A percentile compares a stretch with the other conserved stretches of the same genome.
Evolutionary conservation across 163 green algal species (phyloP).

Genomic region (Chlorella variabilis): DNA sequence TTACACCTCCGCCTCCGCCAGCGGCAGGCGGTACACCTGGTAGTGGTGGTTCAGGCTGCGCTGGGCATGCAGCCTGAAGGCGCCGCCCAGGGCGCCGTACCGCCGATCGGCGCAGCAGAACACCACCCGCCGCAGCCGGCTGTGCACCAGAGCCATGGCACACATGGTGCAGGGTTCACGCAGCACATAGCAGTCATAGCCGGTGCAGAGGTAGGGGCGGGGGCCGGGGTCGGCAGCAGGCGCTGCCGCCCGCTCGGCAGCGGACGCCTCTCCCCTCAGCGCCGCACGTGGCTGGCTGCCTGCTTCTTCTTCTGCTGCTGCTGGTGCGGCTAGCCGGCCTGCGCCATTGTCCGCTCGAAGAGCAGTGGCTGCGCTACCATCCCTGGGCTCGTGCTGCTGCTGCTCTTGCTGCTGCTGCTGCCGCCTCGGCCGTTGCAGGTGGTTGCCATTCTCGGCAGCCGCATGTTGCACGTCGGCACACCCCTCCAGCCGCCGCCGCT

Average conservation of each 20-base stretch:
- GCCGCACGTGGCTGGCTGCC: neutral
- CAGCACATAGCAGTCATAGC: slow-evolving; percentile 86
- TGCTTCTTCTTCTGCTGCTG: neutral
- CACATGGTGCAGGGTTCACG: slow-evolving; percentile 96
- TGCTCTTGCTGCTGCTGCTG: neutral
- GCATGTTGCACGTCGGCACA: slow-evolving; percentile 6
- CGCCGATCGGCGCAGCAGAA: slow-evolving; percentile 59
- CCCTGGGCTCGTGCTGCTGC: neutral
- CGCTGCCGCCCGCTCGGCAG: neutral
- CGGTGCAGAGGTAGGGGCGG: slow-evolving; percentile 93
- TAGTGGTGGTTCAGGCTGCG: slow-evolving; percentile 93
- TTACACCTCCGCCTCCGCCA: too few species aligned
- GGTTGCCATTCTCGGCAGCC: neutral
- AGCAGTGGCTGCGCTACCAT: neutral
- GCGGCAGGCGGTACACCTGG: slow-evolving; percentile 69
- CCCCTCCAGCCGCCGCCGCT: slow-evolving; percentile 30
- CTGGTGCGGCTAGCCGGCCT: neutral
- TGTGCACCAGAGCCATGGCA: slow-evolving; percentile 94
- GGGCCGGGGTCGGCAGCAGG: neutral
- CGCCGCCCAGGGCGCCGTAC: slow-evolving; percentile 68
- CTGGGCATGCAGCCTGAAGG: slow-evolving; percentile 72
- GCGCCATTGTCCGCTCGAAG: too few species aligned
- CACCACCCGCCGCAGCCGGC: slow-evolving; percentile 78
- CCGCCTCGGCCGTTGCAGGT: neutral
- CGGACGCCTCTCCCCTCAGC: neutral